phyloP scores from a whole-genome alignment of 352 stramenopile species.

The Globisporangium canariense region DNA sequence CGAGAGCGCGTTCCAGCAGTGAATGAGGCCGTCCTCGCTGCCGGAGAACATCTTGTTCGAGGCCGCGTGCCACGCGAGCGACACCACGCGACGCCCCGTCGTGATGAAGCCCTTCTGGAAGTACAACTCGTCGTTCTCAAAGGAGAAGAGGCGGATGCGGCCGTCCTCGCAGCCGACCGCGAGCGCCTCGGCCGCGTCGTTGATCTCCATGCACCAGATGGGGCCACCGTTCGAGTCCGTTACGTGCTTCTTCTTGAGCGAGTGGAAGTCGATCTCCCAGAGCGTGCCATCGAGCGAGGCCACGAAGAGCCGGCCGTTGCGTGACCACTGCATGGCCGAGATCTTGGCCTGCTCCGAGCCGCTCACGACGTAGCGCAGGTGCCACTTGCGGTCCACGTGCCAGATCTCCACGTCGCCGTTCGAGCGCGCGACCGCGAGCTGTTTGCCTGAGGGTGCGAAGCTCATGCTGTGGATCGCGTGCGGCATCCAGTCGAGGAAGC shows the following conservation, averaged over 20 bases:
- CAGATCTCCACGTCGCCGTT: constrained; percentile 85
- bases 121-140: constrained; percentile 65
- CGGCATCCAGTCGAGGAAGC: constrained; percentile 85
- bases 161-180: constrained; percentile 90
- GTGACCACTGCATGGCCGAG: constrained; percentile 65
- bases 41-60: constrained; percentile 84
- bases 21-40: constrained; percentile 81
- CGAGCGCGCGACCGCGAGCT: constrained; percentile 70
- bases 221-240: constrained; percentile 86
- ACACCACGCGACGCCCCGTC: constrained; percentile 74
- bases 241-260: constrained; percentile 70
- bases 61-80: constrained; percentile 71
- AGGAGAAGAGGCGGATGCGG: constrained; percentile 86
- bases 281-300: constrained; percentile 70
- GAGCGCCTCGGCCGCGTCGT: constrained; percentile 51
- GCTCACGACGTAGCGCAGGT: constrained; percentile 65
- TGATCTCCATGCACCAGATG: constrained; percentile 85
- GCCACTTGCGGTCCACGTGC: constrained; percentile 59
- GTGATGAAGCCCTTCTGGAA: constrained; percentile 84
- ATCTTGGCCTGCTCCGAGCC: constrained; percentile 64
- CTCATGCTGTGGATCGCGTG: constrained; percentile 57
- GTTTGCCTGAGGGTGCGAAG: constrained; percentile 53
- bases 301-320: constrained; percentile 53
- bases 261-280: constrained; percentile 79
- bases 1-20: constrained; percentile 79